Conservation (phyloP, 2,329 filamentous ascomycete genomes). For the Fonsecaea monophora region DNA sequence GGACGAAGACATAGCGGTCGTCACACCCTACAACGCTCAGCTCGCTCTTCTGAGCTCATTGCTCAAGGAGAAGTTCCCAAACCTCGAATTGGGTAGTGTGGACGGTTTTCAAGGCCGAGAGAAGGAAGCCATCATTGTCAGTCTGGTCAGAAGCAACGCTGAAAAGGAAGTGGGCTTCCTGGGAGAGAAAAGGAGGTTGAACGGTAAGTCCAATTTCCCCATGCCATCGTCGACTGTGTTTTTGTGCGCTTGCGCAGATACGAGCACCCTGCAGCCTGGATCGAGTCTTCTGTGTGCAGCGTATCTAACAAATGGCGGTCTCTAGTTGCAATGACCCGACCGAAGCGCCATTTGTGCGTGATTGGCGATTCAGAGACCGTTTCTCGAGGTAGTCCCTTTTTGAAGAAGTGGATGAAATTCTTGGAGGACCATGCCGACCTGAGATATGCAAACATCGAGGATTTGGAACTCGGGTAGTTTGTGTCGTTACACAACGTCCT, state of each 20-base stretch:
- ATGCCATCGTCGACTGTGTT: conserved; percentile 18
- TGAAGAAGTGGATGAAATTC: conserved; percentile 89
- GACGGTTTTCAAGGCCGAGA: conserved; percentile 97
- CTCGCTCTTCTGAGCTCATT: conserved; percentile 75
- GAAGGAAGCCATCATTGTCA: conserved; percentile 93
- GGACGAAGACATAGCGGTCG: conserved; percentile 84
- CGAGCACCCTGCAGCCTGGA: conserved; percentile 40
- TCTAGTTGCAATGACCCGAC: conserved; percentile 93
- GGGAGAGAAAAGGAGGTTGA: conserved; percentile 87
- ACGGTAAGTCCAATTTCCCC: conserved; percentile 67
- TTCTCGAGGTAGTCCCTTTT: conserved; percentile 81
- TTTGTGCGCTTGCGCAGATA: conserved; percentile 9
- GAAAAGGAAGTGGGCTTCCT: conserved; percentile 91
- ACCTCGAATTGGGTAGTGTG: conserved; percentile 92
- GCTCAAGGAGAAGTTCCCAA: conserved; percentile 80
- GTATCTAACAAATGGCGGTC: conserved; percentile 27
- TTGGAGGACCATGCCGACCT: conserved; percentile 90
- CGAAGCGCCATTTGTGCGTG: conserved; percentile 86
- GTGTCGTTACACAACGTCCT: conserved; percentile 1
- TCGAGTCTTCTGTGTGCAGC: conserved; percentile 1
- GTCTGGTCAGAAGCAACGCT: conserved; percentile 88
- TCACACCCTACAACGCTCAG: conserved; percentile 97
- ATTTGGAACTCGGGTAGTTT: conserved; percentile 43
- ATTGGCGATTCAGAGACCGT: conserved; percentile 96
- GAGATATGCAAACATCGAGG: conserved; percentile 76